Percentiles rank a stretch among this genome's conserved stretches.
Evolutionary conservation across 1,139 yeast species (phyloP).

Genomic region (Kurtzmaniella quercitrusa): DNA sequence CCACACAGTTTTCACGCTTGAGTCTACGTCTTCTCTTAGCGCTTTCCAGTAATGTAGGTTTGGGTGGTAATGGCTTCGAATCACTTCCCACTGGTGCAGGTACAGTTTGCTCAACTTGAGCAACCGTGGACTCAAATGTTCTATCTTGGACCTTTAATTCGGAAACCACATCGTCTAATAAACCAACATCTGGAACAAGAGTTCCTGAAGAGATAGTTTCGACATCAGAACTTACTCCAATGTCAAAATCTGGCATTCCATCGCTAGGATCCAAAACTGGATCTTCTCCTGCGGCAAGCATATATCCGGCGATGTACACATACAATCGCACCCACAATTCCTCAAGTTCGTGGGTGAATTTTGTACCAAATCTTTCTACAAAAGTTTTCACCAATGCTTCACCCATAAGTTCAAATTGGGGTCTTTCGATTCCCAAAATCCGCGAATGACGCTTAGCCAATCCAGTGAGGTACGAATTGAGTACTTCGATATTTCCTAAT

Average conservation of each 20-base stretch:
- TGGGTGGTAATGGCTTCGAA: not conserved
- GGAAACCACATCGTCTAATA: not conserved
- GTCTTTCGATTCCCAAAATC: slow-evolving; percentile 69
- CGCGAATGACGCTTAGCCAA: slow-evolving; percentile 76
- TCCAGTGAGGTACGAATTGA: slow-evolving; percentile 58
- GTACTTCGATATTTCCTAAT: slow-evolving; percentile 31
- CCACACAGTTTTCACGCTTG: slow-evolving; percentile 1
- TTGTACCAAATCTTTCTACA: slow-evolving; percentile 55
- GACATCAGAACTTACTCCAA: not conserved
- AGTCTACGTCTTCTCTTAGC: not conserved
- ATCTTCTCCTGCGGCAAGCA: slow-evolving; percentile 63
- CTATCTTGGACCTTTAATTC: not conserved
- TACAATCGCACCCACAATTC: slow-evolving; percentile 71
- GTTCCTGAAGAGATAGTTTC: not conserved
- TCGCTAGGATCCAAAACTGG: slow-evolving; percentile 24
- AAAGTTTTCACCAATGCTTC: slow-evolving; percentile 71
- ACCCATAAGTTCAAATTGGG: slow-evolving; percentile 75
- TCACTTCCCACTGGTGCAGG: not conserved
- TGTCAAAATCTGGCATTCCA: not conserved
- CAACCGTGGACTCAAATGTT: not conserved
- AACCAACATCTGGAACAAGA: not conserved
- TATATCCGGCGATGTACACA: slow-evolving; percentile 59
- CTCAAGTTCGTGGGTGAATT: slow-evolving; percentile 48
- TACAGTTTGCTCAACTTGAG: not conserved
- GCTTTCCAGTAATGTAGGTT: not conserved